phyloP scores from a whole-genome alignment of 1,284 basidiomycete species.

The Rhizoctonia solani region DNA sequence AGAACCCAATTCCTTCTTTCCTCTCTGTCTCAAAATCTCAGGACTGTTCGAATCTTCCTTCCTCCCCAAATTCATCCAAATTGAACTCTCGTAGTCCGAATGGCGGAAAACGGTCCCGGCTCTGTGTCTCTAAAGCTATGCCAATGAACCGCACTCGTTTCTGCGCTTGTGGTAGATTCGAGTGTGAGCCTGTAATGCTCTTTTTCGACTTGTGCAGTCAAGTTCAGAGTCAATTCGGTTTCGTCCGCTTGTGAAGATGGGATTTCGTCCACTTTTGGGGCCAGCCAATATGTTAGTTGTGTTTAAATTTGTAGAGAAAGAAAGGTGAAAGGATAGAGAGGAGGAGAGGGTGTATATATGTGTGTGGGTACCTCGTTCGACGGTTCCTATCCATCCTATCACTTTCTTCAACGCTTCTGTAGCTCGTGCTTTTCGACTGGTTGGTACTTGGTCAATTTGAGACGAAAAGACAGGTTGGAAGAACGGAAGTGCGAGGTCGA shows the following conservation, averaged over 20 bases:
- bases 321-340: too few relatives aligned
- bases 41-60: too few relatives aligned
- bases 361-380: slow-evolving; percentile 26
- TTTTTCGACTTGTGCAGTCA: not conserved
- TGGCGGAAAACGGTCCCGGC: not conserved
- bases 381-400: slow-evolving; percentile 33
- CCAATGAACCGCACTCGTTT: not conserved
- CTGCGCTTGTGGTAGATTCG: not conserved
- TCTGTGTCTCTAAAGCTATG: not conserved
- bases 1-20: too few relatives aligned
- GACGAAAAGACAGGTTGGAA: not conserved
- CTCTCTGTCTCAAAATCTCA: too few relatives aligned
- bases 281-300: not conserved
- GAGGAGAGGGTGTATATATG: too few relatives aligned
- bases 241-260: slow-evolving; percentile 29
- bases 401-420: slow-evolving; percentile 21
- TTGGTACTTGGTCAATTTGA: not conserved
- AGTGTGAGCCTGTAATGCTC: slow-evolving; percentile 2
- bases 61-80: too few relatives aligned
- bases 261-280: slow-evolving; percentile 14
- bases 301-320: not conserved
- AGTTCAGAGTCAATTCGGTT: not conserved
- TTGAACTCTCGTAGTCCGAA: too few relatives aligned
- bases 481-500: slow-evolving; percentile 60
- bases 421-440: not conserved